Base-by-base conservation (phyloP, 2,329 filamentous ascomycete species). In the Fulvia fulva region DNA sequence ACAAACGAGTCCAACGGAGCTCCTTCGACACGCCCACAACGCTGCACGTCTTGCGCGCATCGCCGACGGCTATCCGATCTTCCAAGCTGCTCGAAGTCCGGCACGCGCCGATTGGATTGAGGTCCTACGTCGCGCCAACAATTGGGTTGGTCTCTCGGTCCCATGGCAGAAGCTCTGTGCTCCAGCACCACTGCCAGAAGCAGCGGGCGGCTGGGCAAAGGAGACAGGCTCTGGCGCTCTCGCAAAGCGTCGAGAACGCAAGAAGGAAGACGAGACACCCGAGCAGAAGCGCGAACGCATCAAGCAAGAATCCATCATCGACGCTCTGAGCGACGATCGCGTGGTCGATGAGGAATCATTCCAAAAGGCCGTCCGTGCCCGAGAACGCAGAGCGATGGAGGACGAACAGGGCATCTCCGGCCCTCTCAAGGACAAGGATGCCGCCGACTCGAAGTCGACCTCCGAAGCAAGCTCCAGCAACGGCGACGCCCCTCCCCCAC, bases 101-200 rank as follows among this genome's bases (percentile, higher is more conserved):
- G 86, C 88, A 1, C 85, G 89, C 53, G 83, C 87, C 2, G 90
- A 95, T 73, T 95, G 90, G 90, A 84, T 87, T 50, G 88, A 93
- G 73, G 80, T 93, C 0, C 73, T 94, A 9, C 82, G 86, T 0
- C 82, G 84, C 28, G 80, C 82, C 0, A 80, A 84, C 32, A 88
- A 90, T 68, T 91, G 87, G 87, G 80, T 93, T 53, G 80, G 82
- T 6, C 79, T 94, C 8, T 71, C 74, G 1, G 75, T 80, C 3
- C 79, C 80, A 0, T 94, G 90, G 90, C 88, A 92, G 62, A 77
- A 76, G 1, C 80, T 94, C 5, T 93, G 89, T 61, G 71, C 75
- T 1, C 75, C 77, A n/a, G 73, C 75, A 5, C 76, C 77, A 1
- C 65, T 78, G 3, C 74, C 75, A 2, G 73, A 74, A 8, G 67